phyloP scores from a whole-genome alignment of 2,329 filamentous ascomycete species.

The Amesomyces nigricolor region DNA sequence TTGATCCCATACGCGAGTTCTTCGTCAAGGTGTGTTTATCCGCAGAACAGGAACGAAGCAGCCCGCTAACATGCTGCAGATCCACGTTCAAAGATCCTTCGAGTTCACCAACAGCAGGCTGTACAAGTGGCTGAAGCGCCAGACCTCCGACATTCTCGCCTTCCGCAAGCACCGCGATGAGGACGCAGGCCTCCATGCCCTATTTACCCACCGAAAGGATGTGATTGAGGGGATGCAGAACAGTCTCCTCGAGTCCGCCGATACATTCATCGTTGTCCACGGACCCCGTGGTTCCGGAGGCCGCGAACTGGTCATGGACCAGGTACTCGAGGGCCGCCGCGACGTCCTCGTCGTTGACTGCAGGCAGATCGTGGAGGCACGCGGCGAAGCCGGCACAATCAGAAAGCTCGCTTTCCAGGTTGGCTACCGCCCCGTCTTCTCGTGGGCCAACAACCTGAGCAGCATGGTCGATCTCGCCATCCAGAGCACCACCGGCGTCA shows the following conservation, averaged over 20 bases:
- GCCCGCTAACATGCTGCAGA: conserved; percentile 26
- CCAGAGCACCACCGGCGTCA: conserved; percentile 88
- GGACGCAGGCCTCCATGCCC: conserved; percentile 65
- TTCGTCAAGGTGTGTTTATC: conserved; percentile 60
- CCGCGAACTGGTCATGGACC: conserved; percentile 77
- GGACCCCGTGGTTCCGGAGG: conserved; percentile 90
- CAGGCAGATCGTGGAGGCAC: conserved; percentile 85
- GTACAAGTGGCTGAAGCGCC: conserved; percentile 75
- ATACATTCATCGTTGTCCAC: conserved; percentile 91
- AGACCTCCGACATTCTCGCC: conserved; percentile 60
- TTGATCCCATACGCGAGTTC: conserved; percentile 90
- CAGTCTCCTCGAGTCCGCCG: conserved; percentile 82
- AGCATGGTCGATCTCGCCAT: conserved; percentile 89
- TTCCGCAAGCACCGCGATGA: conserved; percentile 54
- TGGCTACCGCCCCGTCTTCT: conserved; percentile 89
- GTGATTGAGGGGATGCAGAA: conserved; percentile 76
- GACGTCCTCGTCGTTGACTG: conserved; percentile 86
- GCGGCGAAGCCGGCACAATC: conserved; percentile 82
- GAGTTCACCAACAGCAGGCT: conserved; percentile 66
- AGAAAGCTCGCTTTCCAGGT: conserved; percentile 73
- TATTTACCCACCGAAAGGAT: conserved; percentile 82
- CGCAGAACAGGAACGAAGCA: background rate
- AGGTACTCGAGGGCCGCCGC: conserved; percentile 68
- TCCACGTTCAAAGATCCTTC: conserved; percentile 74
- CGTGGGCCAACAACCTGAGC: conserved; percentile 92